Evolutionary conservation across 176 grass and related monocot genomes (phyloP), one percentile per base, ranked within the genome.

Genomic region (Urochloa ruziziensis): DNA sequence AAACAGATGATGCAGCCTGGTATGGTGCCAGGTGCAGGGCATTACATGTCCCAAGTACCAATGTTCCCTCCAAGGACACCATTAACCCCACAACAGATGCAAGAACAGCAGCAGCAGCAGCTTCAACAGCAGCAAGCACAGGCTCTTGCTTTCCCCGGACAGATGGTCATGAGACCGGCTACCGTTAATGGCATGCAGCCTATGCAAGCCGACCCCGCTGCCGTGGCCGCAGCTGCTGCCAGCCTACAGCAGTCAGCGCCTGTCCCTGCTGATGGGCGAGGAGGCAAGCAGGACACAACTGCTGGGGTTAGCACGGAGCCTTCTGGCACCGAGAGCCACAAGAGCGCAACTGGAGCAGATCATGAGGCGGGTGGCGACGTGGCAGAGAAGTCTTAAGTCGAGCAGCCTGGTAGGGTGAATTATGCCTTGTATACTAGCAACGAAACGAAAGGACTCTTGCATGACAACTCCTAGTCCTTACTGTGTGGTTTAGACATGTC

Each of bases 51-150:
- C 6, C 94, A 91, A 49, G 80, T 83, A 83, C 86, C 88, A 12
- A 89, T 90, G 74, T 91, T 99, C 78, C 93, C 93, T 75, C 90
- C 96, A 79, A 89, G 96, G 86, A 87, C 87, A 34, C 90, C 93
- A 25, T 64, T 93, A 75, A 95, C 82, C 47, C 94, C 92, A 12
- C 94, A 94, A 47, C 92, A 94, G 87, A 86, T 81, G 91, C 91
- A 66, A 88, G 91, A 91, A 78, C 94, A 94, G 62, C 91, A 93
- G 48, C 78, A 91, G 84, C 94, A 94, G 62, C 91, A 93, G 56
- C 78, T 91, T 43, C 89, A 91, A 75, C 89, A 94, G 80, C 91
- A 94, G 54, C 92, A 94, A 86, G 85, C 77, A 13, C 87, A 92
- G 35, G 91, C 73, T 65, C 91, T 90, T 61, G 5, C 85, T 37